Percentiles rank a stretch among this genome's conserved stretches.
Evolutionary conservation across 2,329 filamentous ascomycete species (phyloP).

Genomic region (Fusarium hainanense): DNA sequence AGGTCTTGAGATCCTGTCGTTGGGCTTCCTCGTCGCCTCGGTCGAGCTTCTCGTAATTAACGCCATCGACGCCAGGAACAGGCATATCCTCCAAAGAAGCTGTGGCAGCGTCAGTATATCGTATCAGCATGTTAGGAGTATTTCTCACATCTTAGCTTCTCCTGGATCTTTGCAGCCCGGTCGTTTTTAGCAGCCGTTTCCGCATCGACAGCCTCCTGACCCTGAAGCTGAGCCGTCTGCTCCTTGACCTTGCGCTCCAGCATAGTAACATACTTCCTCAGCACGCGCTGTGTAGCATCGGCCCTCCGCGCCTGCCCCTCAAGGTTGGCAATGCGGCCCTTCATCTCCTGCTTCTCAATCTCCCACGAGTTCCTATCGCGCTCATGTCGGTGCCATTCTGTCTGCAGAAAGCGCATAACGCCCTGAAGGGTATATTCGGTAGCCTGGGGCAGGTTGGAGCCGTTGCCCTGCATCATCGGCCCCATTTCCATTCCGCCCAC

Average conservation of each 20-base stretch:
- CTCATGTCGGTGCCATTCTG: conserved; percentile 98
- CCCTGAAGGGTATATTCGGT: conserved; percentile 75
- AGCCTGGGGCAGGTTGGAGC: conserved; percentile 64
- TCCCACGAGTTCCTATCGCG: conserved; percentile 98
- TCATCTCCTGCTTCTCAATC: conserved; percentile 99
- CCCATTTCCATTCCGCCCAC: conserved; percentile 59
- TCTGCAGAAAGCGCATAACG: conserved; percentile 99
- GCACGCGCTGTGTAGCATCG: conserved; percentile 86
- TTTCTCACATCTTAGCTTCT: conserved; percentile 65
- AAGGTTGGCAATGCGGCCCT: conserved; percentile 92
- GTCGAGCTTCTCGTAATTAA: conserved; percentile 58
- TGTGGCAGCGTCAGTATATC: conserved; percentile 43
- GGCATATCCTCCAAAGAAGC: conserved; percentile 57
- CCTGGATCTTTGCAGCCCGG: conserved; percentile 64
- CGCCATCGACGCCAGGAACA: conserved; percentile 58
- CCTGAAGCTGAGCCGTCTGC: conserved; percentile 77
- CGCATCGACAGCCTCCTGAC: conserved; percentile 52
- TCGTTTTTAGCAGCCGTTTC: conserved; percentile 61
- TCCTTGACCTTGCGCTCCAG: conserved; percentile 89
- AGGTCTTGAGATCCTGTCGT: conserved; percentile 66
- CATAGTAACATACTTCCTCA: conserved; percentile 91
- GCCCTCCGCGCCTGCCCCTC: conserved; percentile 90
- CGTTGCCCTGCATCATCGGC: conserved; percentile 58
- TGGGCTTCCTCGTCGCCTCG: conserved; percentile 61
- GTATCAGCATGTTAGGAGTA: conserved; percentile 12